These are phyloP conservation scores for Aspergillus cavernicola DNA, from an alignment of 495 filamentous ascomycete species.

Conservation along the genomic window DNA sequence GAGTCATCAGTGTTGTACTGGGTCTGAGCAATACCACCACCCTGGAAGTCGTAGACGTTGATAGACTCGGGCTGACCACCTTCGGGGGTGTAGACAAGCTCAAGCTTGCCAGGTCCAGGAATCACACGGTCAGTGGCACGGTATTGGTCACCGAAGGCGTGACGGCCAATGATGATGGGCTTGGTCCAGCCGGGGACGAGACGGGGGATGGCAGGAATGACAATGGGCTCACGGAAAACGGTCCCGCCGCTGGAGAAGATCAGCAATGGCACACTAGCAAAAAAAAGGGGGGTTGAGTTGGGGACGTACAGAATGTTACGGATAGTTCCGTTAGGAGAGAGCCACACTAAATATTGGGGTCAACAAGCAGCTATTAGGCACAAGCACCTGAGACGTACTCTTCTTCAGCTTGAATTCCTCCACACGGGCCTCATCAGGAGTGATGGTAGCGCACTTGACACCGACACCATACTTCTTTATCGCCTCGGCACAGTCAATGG, in stretches of 20 bases:
- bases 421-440: constrained; percentile 91
- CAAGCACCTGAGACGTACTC: constrained; percentile 50
- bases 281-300: neutral
- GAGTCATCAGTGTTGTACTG: constrained; percentile 98
- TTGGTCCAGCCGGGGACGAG: constrained; percentile 96
- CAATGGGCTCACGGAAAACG: constrained; percentile 96
- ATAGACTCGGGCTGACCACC: constrained; percentile 80
- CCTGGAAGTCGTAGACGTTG: constrained; percentile 86
- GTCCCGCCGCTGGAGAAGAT: constrained; percentile 66
- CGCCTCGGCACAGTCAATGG: constrained; percentile 87
- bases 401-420: constrained; percentile 98
- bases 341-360: constrained; percentile 70
- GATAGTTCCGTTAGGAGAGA: constrained; percentile 97
- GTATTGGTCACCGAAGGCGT: constrained; percentile 99
- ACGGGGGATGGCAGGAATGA: constrained; percentile 87
- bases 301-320: constrained; percentile 70
- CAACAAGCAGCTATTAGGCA: constrained; percentile 10
- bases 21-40: constrained; percentile 84
- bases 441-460: constrained; percentile 99
- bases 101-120: constrained; percentile 75
- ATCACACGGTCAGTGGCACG: constrained; percentile 86
- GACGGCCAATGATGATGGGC: constrained; percentile 96
- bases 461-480: constrained; percentile 98
- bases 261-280: constrained; percentile 4
- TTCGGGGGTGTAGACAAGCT: constrained; percentile 87